phyloP scores from a whole-genome alignment of 75 land plant genomes.

The Cupressus sempervirens region DNA sequence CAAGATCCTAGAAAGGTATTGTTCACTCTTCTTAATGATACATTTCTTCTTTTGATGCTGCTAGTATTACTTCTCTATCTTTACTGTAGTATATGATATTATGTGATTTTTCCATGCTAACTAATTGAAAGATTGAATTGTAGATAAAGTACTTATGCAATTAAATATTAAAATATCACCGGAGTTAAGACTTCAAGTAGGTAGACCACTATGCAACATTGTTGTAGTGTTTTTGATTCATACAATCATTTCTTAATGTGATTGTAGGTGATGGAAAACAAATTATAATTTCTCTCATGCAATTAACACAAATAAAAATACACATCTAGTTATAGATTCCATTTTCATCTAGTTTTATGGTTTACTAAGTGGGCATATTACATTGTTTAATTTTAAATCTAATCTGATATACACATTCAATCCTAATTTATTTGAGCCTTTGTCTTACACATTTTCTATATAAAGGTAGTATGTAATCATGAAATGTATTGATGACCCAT shows the following conservation, averaged over 20 bases:
- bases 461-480: not conserved
- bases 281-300: not conserved
- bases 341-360: not conserved
- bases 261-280: not conserved
- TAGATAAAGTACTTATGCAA: not conserved
- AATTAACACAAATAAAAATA: not conserved
- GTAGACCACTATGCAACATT: too few species aligned
- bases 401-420: not conserved
- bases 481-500: not conserved
- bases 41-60: not conserved
- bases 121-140: not conserved
- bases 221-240: too few species aligned
- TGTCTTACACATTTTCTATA: not conserved
- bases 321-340: not conserved
- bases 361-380: not conserved
- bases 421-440: not conserved
- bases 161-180: not conserved
- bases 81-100: not conserved
- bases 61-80: not conserved
- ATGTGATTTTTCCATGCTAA: not conserved
- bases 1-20: constrained; percentile 94
- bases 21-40: not conserved
- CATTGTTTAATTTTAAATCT: not conserved
- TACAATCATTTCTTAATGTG: not conserved
- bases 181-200: too few species aligned